phyloP scores from a whole-genome alignment of 495 filamentous ascomycete species.

The Daldinia childiae region DNA sequence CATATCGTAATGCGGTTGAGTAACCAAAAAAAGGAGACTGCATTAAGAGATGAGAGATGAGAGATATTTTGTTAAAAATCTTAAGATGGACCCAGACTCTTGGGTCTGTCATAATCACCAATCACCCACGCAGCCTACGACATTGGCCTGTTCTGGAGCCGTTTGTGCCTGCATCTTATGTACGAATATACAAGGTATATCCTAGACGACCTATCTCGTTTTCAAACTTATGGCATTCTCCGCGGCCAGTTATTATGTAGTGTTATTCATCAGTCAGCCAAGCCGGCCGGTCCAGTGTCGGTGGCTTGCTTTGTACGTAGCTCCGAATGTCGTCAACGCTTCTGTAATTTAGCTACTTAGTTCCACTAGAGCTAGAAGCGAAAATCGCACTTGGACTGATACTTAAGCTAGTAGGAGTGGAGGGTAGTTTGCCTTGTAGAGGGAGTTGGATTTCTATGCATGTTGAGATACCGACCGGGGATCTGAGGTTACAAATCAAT shows the following conservation, averaged over 20 bases:
- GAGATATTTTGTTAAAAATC: slow-evolving; percentile 24
- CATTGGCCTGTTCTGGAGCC: slow-evolving; percentile 5
- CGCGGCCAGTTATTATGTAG: background rate
- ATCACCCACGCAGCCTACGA: background rate
- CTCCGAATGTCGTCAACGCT: slow-evolving; percentile 2
- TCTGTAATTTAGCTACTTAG: background rate
- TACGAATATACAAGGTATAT: slow-evolving; percentile 24
- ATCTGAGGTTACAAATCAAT: background rate
- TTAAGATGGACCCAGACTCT: slow-evolving; percentile 32
- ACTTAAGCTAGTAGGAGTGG: slow-evolving; percentile 2
- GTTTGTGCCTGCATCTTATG: slow-evolving; percentile 8
- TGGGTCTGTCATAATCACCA: slow-evolving; percentile 16
- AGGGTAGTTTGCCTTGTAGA: background rate
- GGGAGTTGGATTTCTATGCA: background rate
- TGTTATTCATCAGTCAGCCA: slow-evolving; percentile 20
- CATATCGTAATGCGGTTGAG: slow-evolving; percentile 32
- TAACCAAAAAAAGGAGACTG: slow-evolving; percentile 21
- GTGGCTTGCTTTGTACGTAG: slow-evolving; percentile 19
- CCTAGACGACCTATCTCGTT: slow-evolving; percentile 5
- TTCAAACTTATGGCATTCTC: slow-evolving; percentile 17
- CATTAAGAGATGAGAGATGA: slow-evolving; percentile 8
- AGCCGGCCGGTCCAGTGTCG: slow-evolving; percentile 4
- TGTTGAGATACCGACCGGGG: background rate
- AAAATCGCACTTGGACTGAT: slow-evolving; percentile 3
- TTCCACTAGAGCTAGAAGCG: background rate